phyloP scores from a whole-genome alignment of 805 yeast species.

The Kazachstania bromeliacearum region DNA sequence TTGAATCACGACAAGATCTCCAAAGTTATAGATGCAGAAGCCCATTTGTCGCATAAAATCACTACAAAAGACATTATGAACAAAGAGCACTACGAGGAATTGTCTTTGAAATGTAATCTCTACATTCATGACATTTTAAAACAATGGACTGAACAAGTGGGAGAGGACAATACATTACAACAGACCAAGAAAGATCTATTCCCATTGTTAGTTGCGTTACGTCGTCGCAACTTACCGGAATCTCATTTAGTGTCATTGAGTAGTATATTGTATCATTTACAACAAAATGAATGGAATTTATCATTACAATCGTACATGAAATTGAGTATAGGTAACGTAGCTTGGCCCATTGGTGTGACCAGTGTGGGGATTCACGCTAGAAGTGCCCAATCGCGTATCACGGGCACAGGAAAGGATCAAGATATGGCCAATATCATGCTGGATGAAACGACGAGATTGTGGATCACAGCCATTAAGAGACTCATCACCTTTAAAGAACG shows the following conservation, averaged over 20 bases:
- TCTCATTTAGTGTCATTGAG: slow-evolving; percentile 35
- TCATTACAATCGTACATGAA: slow-evolving; percentile 57
- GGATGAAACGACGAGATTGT: slow-evolving; percentile 61
- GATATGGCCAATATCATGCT: slow-evolving; percentile 62
- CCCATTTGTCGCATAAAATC: too few species aligned
- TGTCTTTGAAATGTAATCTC: slow-evolving; percentile 39
- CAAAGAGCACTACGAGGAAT: too few species aligned
- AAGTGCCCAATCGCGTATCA: slow-evolving; percentile 49
- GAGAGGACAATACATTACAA: slow-evolving; percentile 10
- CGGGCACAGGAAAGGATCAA: slow-evolving; percentile 29
- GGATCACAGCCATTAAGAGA: slow-evolving; percentile 71
- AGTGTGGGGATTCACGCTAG: slow-evolving; percentile 74
- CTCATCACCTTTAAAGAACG: slow-evolving; percentile 49
- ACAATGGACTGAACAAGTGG: slow-evolving; percentile 29
- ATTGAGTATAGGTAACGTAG: slow-evolving; percentile 75
- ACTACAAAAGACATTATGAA: too few species aligned
- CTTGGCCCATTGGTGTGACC: slow-evolving; percentile 86
- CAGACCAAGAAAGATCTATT: slow-evolving; percentile 39
- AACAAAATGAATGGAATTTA: slow-evolving; percentile 28
- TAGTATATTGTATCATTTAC: slow-evolving; percentile 54
- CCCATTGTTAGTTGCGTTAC: slow-evolving; percentile 45
- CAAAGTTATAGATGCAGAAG: too few species aligned
- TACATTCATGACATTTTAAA: slow-evolving; percentile 28
- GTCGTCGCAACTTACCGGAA: slow-evolving; percentile 31
- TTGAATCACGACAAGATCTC: too few species aligned